Percentiles rank a stretch among this genome's conserved stretches.
Conservation (phyloP, 1,284 basidiomycete species). For the Irpex lacteus region DNA sequence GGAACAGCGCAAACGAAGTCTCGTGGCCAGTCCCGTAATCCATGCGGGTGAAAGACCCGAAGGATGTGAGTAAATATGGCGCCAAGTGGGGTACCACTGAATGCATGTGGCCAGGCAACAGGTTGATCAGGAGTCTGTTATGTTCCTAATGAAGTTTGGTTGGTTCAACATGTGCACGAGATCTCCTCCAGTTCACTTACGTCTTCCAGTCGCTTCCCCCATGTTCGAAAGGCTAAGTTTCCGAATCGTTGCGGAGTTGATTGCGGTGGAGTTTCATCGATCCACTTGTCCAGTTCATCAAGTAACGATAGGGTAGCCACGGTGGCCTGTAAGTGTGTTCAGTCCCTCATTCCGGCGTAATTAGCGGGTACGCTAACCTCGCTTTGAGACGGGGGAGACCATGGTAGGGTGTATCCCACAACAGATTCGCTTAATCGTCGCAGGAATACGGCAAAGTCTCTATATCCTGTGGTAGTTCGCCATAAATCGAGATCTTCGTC, state of each 20-base stretch:
- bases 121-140: constrained; percentile 49
- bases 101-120: constrained; percentile 47
- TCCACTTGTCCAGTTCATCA: constrained; percentile 73
- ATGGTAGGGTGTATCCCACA: constrained; percentile 54
- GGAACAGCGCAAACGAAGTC: constrained; percentile 80
- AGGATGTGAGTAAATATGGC: constrained; percentile 81
- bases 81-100: constrained; percentile 57
- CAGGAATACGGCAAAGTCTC: constrained; percentile 71
- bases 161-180: constrained; percentile 2
- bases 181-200: constrained; percentile 37
- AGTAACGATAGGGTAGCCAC: constrained; percentile 58
- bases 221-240: constrained; percentile 89
- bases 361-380: neutral
- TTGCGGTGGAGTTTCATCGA: constrained; percentile 78
- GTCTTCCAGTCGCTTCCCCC: constrained; percentile 80
- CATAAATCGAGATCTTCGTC: constrained; percentile 71
- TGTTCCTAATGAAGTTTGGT: constrained; percentile 45
- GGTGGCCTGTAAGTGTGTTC: constrained; percentile 15
- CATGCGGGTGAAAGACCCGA: constrained; percentile 89
- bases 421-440: constrained; percentile 73
- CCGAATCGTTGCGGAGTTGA: constrained; percentile 91
- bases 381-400: constrained; percentile 21
- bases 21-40: constrained; percentile 99
- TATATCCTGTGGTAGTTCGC: constrained; percentile 68
- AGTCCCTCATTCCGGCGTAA: constrained; percentile 10